These are phyloP conservation scores for Ceratobasidium sp. DNA, from an alignment of 1,284 basidiomycete genomes.

Conservation along the genomic window DNA sequence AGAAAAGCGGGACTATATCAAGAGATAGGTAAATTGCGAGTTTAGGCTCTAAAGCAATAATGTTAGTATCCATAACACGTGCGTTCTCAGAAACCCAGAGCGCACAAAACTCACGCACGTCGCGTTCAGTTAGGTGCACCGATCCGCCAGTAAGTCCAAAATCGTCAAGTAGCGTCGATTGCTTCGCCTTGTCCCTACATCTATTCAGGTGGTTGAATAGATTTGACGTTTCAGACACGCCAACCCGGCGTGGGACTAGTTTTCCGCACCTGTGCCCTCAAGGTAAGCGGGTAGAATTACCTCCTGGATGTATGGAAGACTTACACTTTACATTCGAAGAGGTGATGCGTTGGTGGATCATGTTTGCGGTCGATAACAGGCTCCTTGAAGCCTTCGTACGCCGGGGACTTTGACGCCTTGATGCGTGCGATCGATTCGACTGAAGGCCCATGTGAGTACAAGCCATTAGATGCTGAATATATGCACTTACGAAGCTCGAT, in stretches of 20 bases:
- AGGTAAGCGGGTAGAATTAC: not conserved
- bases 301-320: not conserved
- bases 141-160: not conserved
- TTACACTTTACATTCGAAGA: not conserved
- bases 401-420: not conserved
- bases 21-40: too few relatives aligned
- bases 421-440: not conserved
- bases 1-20: too few relatives aligned
- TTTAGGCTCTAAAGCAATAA: too few relatives aligned
- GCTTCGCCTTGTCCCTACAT: not conserved
- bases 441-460: too few relatives aligned
- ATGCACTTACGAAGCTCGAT: not conserved
- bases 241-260: not conserved
- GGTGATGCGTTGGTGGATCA: not conserved
- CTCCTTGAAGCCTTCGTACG: not conserved
- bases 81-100: not conserved
- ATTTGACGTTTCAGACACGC: not conserved
- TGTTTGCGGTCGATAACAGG: not conserved
- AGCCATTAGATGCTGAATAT: not conserved
- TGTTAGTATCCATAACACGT: too few relatives aligned
- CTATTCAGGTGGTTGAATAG: not conserved
- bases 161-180: not conserved
- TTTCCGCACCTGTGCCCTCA: not conserved
- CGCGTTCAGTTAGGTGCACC: not conserved
- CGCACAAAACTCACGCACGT: not conserved